phyloP scores from a whole-genome alignment of 345 rosid genomes.

The Aegle marmelos region DNA sequence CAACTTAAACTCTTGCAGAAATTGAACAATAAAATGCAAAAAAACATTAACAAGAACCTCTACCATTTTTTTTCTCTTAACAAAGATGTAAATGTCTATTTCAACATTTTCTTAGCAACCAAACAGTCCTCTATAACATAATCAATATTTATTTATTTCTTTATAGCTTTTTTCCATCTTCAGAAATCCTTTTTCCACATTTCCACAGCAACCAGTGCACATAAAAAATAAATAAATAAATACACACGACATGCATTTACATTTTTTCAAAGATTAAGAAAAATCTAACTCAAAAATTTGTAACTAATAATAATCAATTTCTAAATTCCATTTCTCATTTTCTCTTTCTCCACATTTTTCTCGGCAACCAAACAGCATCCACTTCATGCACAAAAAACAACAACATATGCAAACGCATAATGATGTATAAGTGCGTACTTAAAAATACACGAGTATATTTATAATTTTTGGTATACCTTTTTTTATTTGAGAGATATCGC shows the following conservation, averaged over 20 bases:
- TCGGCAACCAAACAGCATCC: constrained; percentile 6
- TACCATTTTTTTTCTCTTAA: not conserved
- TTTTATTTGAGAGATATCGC: constrained; percentile 51
- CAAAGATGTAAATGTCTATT: not conserved
- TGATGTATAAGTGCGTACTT: no score
- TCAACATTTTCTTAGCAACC: constrained; percentile 11
- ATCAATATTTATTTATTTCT: not conserved
- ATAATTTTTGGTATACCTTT: constrained; percentile 34
- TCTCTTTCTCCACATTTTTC: not conserved
- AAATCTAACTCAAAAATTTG: no score
- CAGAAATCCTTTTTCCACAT: not conserved
- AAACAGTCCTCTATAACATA: constrained; percentile 2
- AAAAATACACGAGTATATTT: no score
- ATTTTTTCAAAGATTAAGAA: no score
- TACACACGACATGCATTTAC: no score
- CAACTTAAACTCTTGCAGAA: not conserved
- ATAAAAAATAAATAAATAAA: not conserved
- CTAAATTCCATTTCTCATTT: not conserved
- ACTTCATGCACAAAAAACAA: not conserved
- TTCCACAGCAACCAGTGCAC: not conserved
- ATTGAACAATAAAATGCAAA: not conserved
- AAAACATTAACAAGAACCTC: not conserved
- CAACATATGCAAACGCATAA: no score
- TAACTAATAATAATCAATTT: not conserved
- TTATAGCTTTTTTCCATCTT: not conserved